Evolutionary conservation across 768 basidiomycete species (phyloP).

Genomic region (Lyophyllum decastes): DNA sequence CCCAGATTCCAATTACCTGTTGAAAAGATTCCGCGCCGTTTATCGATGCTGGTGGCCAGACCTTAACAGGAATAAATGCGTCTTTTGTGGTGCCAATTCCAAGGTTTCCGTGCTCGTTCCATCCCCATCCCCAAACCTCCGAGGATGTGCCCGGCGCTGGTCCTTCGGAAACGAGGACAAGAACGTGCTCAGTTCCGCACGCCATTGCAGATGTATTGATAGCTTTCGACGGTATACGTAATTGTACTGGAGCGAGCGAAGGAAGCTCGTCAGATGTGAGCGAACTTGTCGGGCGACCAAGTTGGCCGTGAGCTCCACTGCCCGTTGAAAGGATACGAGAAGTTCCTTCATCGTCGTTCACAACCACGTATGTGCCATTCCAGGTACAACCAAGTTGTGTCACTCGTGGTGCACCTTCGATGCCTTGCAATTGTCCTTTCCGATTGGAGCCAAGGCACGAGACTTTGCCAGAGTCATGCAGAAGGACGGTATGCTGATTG

Average conservation of each 20-base stretch:
- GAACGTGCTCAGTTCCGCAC: constrained; percentile 87
- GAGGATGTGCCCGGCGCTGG: background rate
- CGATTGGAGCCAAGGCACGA: constrained; percentile 67
- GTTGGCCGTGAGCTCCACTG: constrained; percentile 67
- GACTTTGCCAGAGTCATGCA: constrained; percentile 57
- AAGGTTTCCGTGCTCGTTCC: constrained; percentile 98
- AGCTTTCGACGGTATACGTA: constrained; percentile 24
- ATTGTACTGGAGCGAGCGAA: constrained; percentile 27
- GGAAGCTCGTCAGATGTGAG: constrained; percentile 11
- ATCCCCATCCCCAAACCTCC: constrained; percentile 88
- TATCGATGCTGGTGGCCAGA: constrained; percentile 46
- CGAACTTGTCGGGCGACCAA: constrained; percentile 39
- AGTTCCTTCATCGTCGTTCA: constrained; percentile 18
- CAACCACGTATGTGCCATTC: constrained; percentile 71
- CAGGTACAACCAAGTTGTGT: constrained; percentile 59
- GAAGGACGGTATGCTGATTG: constrained; percentile 48
- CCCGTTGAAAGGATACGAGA: constrained; percentile 43
- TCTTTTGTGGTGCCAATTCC: constrained; percentile 67
- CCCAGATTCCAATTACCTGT: constrained; percentile 35
- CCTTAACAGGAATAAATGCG: constrained; percentile 43
- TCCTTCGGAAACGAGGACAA: constrained; percentile 36
- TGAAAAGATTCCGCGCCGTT: background rate
- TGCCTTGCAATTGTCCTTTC: constrained; percentile 61
- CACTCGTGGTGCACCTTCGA: constrained; percentile 31
- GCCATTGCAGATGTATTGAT: constrained; percentile 37